These are phyloP conservation scores for Pluteus cervinus DNA, from an alignment of 768 basidiomycete genomes.

Conservation along the genomic window DNA sequence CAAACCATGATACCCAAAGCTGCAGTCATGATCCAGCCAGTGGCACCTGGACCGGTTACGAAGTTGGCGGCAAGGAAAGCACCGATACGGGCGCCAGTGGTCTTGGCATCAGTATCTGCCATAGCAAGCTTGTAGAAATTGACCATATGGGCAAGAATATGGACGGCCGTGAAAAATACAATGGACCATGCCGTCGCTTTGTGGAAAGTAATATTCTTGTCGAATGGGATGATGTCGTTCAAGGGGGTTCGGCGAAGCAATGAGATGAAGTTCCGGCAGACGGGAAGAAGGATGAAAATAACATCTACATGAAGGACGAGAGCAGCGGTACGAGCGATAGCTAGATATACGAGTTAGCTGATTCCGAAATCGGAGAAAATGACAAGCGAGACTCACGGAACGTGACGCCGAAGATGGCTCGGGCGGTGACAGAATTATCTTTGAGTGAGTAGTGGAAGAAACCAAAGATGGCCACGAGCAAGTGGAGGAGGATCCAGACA, in stretches of 20 bases:
- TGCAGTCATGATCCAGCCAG: slow-evolving; percentile 86
- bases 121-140: slow-evolving; percentile 71
- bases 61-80: slow-evolving; percentile 82
- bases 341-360: slow-evolving; percentile 41
- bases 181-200: slow-evolving; percentile 91
- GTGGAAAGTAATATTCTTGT: slow-evolving; percentile 89
- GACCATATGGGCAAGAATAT: slow-evolving; percentile 80
- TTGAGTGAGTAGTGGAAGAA: slow-evolving; percentile 72
- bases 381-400: slow-evolving; percentile 47
- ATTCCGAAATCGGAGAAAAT: slow-evolving; percentile 27
- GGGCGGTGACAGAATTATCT: slow-evolving; percentile 67
- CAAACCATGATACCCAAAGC: slow-evolving; percentile 75
- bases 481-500: slow-evolving; percentile 75
- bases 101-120: slow-evolving; percentile 45
- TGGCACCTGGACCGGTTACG: slow-evolving; percentile 71
- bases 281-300: slow-evolving; percentile 88
- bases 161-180: slow-evolving; percentile 67
- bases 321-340: slow-evolving; percentile 83
- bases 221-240: slow-evolving; percentile 85
- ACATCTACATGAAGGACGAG: slow-evolving; percentile 89
- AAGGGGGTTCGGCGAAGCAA: slow-evolving; percentile 80
- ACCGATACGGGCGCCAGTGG: slow-evolving; percentile 45
- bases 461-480: slow-evolving; percentile 72
- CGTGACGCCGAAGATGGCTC: slow-evolving; percentile 67
- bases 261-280: slow-evolving; percentile 94